Conservation (phyloP, 805 yeast species). For the Yamadazyma kitorensis region DNA sequence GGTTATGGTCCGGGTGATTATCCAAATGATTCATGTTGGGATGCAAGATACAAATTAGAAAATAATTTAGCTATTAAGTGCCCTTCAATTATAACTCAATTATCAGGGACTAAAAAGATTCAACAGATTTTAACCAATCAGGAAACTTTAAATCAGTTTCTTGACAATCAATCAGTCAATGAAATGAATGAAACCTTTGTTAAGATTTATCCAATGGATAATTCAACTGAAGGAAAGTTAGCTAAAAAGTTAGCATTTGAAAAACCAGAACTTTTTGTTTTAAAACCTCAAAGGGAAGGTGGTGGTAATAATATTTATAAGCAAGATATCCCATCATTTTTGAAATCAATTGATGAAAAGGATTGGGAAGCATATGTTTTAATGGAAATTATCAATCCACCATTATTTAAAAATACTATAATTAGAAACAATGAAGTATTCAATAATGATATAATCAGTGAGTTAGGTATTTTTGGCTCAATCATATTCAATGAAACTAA, state of each 20-base stretch:
- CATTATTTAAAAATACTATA: constrained; percentile 64
- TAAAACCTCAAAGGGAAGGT: constrained; percentile 98
- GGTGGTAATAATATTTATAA: constrained; percentile 96
- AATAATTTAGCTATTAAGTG: constrained; percentile 80
- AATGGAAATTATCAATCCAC: constrained; percentile 90
- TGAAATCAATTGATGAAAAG: constrained; percentile 54
- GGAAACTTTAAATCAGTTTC: constrained; percentile 45
- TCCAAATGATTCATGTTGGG: constrained; percentile 64
- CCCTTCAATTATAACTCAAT: constrained; percentile 84
- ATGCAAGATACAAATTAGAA: constrained; percentile 70
- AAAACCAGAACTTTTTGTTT: constrained; percentile 68
- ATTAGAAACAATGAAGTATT: constrained; percentile 61
- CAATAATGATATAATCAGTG: constrained; percentile 80
- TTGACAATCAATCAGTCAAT: constrained; percentile 28
- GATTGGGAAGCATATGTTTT: constrained; percentile 90
- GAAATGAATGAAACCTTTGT: constrained; percentile 67
- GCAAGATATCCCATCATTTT: constrained; percentile 74
- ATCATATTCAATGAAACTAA: constrained; percentile 65
- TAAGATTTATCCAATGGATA: constrained; percentile 82
- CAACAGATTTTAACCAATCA: constrained; percentile 81
- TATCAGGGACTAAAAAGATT: constrained; percentile 90
- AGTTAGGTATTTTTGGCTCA: constrained; percentile 88
- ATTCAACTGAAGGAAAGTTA: constrained; percentile 53
- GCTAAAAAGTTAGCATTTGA: constrained; percentile 70
- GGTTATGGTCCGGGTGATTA: constrained; percentile 89